A percentile compares a stretch with the other conserved stretches of the same genome.
Conservation (phyloP, 2,329 filamentous ascomycete genomes). For the Trichoderma guizhouense region DNA sequence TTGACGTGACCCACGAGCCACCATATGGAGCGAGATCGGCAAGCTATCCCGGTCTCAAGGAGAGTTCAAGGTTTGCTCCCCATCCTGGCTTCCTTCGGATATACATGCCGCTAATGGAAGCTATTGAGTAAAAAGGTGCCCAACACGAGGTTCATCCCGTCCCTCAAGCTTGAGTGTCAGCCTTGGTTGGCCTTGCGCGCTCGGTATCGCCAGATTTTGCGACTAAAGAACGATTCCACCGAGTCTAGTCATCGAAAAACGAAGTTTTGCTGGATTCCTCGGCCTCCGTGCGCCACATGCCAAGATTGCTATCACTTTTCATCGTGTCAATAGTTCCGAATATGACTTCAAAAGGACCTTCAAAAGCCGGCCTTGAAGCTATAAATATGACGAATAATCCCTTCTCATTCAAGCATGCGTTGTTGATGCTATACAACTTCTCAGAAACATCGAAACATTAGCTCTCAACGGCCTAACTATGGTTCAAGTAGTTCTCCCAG, state of each 20-base stretch:
- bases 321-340: neutral
- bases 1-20: neutral
- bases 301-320: neutral
- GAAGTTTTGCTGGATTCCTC: neutral
- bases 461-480: slow-evolving; percentile 25
- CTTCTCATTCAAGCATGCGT: neutral
- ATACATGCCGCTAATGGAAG: neutral
- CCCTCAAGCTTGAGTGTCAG: neutral
- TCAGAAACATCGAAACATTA: neutral
- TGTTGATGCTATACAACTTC: neutral
- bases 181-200: neutral
- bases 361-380: neutral
- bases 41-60: neutral
- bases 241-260: neutral
- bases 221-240: neutral
- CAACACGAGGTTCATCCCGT: neutral
- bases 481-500: slow-evolving; percentile 42
- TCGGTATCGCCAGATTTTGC: neutral
- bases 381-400: neutral
- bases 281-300: neutral
- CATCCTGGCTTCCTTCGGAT: neutral
- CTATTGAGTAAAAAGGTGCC: neutral
- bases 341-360: neutral
- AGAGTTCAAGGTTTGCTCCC: neutral
- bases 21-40: neutral